A percentile compares a stretch with the other conserved stretches of the same genome.
Conservation (phyloP, 169 alveolate species). For the Cystoisospora suis region DNA sequence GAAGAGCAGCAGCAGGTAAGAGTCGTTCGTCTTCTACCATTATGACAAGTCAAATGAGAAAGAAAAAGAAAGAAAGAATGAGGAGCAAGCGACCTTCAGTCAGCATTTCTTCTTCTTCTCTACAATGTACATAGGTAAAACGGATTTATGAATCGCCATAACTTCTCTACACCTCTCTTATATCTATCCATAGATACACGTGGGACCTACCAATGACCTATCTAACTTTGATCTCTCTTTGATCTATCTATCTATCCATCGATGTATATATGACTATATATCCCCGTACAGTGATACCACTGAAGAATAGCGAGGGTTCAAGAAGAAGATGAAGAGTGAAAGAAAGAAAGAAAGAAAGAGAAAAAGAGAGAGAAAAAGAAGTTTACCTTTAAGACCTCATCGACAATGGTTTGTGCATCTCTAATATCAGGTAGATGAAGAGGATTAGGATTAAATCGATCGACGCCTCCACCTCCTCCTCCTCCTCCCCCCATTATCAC, state of each 20-base stretch:
- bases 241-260: background rate
- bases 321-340: background rate
- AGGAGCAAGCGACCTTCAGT: too few relatives aligned
- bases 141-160: too few relatives aligned
- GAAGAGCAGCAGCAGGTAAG: too few relatives aligned
- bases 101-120: too few relatives aligned
- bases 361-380: background rate
- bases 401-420: background rate
- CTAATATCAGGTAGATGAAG: background rate
- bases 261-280: background rate
- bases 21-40: too few relatives aligned
- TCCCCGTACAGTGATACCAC: background rate
- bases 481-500: background rate
- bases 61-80: too few relatives aligned
- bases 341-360: background rate
- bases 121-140: too few relatives aligned
- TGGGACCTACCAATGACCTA: background rate
- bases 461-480: background rate
- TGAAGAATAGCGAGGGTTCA: background rate
- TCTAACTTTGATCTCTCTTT: background rate
- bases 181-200: background rate
- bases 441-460: too few relatives aligned
- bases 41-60: too few relatives aligned
- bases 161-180: background rate
- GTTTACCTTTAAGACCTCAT: slow-evolving; percentile 26